These are phyloP conservation scores for Apophysomyces variabilis DNA, from an alignment of 371 early-diverging fungal genomes.

Conservation along the genomic window DNA sequence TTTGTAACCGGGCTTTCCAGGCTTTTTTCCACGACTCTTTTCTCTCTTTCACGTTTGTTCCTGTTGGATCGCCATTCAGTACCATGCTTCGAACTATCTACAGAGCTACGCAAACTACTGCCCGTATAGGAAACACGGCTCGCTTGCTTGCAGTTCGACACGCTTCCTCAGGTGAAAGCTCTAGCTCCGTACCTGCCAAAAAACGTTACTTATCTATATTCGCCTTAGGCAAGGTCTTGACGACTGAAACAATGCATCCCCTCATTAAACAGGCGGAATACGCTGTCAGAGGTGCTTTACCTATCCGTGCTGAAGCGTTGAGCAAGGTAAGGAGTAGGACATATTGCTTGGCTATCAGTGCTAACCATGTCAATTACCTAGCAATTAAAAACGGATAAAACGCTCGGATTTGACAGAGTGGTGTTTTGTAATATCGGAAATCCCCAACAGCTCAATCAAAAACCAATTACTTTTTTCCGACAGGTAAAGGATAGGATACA, in stretches of 20 bases:
- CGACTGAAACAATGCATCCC: slow-evolving; percentile 72
- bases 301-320: slow-evolving; percentile 93
- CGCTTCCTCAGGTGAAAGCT: neutral
- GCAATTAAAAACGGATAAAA: slow-evolving; percentile 21
- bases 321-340: slow-evolving; percentile 54
- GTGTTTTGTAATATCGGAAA: slow-evolving; percentile 95
- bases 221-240: slow-evolving; percentile 37
- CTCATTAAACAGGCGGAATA: slow-evolving; percentile 84
- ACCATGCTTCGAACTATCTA: neutral
- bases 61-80: neutral
- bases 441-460: slow-evolving; percentile 91
- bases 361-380: neutral
- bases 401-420: slow-evolving; percentile 71
- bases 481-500: slow-evolving; percentile 57
- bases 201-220: neutral
- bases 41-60: neutral
- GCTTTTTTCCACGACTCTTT: neutral
- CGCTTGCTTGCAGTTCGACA: neutral
- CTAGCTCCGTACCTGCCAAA: neutral
- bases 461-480: slow-evolving; percentile 94
- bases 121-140: neutral
- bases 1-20: neutral
- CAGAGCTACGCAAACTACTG: neutral
- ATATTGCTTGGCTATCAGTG: neutral
- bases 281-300: slow-evolving; percentile 96